A percentile compares a stretch with the other conserved stretches of the same genome.
Conservation (phyloP, 2,329 filamentous ascomycete species). For the Endocalyx cinctus region DNA sequence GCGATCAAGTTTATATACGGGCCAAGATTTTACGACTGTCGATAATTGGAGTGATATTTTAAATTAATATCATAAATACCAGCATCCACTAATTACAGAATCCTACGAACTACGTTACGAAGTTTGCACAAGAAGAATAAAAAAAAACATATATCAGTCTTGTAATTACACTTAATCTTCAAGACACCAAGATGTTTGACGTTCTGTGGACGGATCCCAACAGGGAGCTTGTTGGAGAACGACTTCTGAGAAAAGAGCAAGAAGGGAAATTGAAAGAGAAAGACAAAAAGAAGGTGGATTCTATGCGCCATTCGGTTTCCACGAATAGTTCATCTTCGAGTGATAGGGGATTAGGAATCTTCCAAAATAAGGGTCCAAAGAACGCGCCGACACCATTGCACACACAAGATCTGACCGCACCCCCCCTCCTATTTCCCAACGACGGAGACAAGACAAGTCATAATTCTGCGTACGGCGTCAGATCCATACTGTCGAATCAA, state of each 20-base stretch:
- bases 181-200: slow-evolving; percentile 48
- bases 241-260: slow-evolving; percentile 43
- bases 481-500: slow-evolving; percentile 16
- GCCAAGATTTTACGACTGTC: too few species aligned
- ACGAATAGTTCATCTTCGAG: slow-evolving; percentile 39
- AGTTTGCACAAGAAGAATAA: too few species aligned
- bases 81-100: too few species aligned
- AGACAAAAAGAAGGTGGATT: slow-evolving; percentile 22
- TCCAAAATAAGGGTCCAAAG: slow-evolving; percentile 36
- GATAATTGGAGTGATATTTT: too few species aligned
- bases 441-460: slow-evolving; percentile 12
- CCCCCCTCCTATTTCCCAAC: slow-evolving; percentile 2
- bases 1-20: too few species aligned
- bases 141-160: too few species aligned
- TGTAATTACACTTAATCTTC: too few species aligned
- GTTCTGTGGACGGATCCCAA: slow-evolving; percentile 55
- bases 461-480: slow-evolving; percentile 20
- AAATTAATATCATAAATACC: too few species aligned
- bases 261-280: slow-evolving; percentile 31
- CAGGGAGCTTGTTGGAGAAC: slow-evolving; percentile 48
- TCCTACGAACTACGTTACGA: too few species aligned
- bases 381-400: slow-evolving; percentile 21
- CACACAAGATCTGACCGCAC: slow-evolving; percentile 6
- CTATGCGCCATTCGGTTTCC: slow-evolving; percentile 33
- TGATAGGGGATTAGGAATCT: slow-evolving; percentile 37